Percentiles rank a stretch among this genome's conserved stretches.
Conservation (phyloP, 306 rosid genomes). For the Trifolium dubium region DNA sequence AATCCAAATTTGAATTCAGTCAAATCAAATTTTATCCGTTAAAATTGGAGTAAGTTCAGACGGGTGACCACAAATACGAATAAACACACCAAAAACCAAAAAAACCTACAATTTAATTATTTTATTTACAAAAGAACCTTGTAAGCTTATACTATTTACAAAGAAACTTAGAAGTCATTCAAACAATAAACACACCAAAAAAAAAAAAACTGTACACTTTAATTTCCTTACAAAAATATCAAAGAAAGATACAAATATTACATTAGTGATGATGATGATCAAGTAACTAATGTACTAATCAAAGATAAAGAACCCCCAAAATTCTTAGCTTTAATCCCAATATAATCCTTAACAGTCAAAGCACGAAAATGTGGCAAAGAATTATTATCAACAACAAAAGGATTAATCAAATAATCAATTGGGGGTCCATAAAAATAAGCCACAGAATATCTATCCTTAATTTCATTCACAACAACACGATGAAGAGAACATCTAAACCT, state of each 20-base stretch:
- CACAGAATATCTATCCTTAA: slow-evolving; percentile 50
- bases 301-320: slow-evolving; percentile 50
- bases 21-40: no score
- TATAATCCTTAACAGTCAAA: slow-evolving; percentile 57
- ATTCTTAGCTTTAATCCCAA: slow-evolving; percentile 55
- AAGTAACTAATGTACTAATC: slow-evolving; percentile 15
- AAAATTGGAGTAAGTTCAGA: no score
- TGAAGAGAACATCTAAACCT: slow-evolving; percentile 56
- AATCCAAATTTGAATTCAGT: no score
- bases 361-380: slow-evolving; percentile 51
- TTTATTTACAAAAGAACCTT: no score
- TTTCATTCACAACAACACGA: slow-evolving; percentile 55
- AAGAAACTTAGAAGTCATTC: no score
- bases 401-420: slow-evolving; percentile 49
- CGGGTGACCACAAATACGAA: no score
- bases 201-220: neutral
- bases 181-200: no score
- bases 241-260: neutral
- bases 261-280: neutral
- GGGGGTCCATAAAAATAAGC: slow-evolving; percentile 72
- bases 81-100: no score
- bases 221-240: neutral
- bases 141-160: no score
- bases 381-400: slow-evolving; percentile 17
- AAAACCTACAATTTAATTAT: no score